These are phyloP conservation scores for Termitomyces sp. DNA, from an alignment of 768 basidiomycete genomes.

Conservation along the genomic window DNA sequence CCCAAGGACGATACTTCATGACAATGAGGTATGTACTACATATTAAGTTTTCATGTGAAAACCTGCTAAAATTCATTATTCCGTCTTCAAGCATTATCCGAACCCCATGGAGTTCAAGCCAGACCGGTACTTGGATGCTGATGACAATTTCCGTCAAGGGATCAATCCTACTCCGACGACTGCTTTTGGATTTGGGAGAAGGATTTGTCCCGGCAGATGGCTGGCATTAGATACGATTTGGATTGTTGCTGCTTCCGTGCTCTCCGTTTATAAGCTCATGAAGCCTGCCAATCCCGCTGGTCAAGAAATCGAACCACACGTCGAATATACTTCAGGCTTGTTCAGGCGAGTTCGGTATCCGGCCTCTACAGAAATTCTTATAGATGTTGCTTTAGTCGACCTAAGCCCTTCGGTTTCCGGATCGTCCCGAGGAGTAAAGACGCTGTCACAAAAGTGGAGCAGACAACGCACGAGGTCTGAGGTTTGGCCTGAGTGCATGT, in stretches of 20 bases:
- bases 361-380: neutral
- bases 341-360: constrained; percentile 3
- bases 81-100: constrained; percentile 8
- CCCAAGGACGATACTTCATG: constrained; percentile 8
- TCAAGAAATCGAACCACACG: constrained; percentile 7
- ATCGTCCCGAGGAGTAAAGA: constrained; percentile 9
- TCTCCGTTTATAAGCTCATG: constrained; percentile 1
- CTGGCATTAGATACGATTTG: constrained; percentile 10
- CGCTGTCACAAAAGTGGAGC: constrained; percentile 2
- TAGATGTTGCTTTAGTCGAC: constrained; percentile 4
- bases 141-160: neutral
- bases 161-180: constrained; percentile 5
- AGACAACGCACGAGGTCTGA: constrained; percentile 3
- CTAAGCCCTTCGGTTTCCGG: constrained; percentile 10
- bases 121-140: constrained; percentile 9
- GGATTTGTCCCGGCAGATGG: constrained; percentile 10
- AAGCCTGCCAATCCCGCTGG: constrained; percentile 2
- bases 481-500: neutral
- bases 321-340: constrained; percentile 12
- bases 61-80: neutral
- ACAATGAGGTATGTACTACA: constrained; percentile 2
- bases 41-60: neutral
- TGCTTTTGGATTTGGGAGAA: constrained; percentile 14
- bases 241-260: constrained; percentile 12
- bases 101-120: constrained; percentile 11